These are phyloP conservation scores for Diplodia mutila DNA, from an alignment of 2,329 filamentous ascomycete species.

Conservation along the genomic window DNA sequence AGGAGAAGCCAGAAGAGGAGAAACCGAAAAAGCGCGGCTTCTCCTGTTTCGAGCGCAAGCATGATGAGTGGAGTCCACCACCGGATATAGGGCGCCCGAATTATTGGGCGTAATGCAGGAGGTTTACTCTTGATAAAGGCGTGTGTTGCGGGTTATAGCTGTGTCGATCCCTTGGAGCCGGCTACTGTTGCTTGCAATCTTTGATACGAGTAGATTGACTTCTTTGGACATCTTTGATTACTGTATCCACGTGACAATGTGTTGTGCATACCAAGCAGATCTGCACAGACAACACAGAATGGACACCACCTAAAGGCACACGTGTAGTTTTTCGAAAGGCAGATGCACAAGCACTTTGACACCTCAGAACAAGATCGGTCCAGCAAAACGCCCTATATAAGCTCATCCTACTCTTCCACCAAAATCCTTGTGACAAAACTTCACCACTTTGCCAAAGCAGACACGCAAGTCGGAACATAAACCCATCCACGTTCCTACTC, in stretches of 20 bases:
- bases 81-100: not conserved
- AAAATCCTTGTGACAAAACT: not conserved
- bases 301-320: not conserved
- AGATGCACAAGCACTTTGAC: not conserved
- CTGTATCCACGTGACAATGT: not conserved
- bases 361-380: not conserved
- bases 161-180: too few species aligned
- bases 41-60: not conserved
- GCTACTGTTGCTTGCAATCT: too few species aligned
- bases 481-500: not conserved
- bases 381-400: not conserved
- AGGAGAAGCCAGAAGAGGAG: too few species aligned
- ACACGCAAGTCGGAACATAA: not conserved
- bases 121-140: not conserved
- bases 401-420: not conserved
- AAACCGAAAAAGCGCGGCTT: not conserved
- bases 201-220: not conserved
- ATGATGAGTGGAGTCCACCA: not conserved
- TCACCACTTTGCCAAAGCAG: not conserved
- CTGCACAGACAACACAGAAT: not conserved
- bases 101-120: not conserved
- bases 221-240: not conserved
- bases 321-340: not conserved
- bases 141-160: not conserved
- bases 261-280: too few species aligned